Conservation (phyloP, 2,329 filamentous ascomycete species). For the Cordyceps tenuipes region DNA sequence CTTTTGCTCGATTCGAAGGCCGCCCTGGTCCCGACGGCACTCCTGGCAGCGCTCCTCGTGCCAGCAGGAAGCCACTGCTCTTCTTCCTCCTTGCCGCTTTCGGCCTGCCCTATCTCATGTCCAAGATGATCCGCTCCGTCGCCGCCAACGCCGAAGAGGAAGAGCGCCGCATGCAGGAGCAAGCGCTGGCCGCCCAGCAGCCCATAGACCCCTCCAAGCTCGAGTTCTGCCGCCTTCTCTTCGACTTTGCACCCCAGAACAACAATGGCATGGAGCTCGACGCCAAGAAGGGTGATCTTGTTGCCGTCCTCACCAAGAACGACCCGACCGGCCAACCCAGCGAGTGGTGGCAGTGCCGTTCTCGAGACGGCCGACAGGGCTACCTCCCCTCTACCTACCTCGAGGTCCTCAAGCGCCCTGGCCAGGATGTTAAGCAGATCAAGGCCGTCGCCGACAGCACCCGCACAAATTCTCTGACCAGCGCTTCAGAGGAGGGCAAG, state of each 20-base stretch:
- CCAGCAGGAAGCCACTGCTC: constrained; percentile 89
- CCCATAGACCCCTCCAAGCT: constrained; percentile 80
- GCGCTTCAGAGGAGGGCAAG: constrained; percentile 35
- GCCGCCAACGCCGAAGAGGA: constrained; percentile 81
- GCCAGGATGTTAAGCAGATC: constrained; percentile 43
- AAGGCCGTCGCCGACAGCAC: constrained; percentile 40
- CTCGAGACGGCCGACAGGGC: constrained; percentile 80
- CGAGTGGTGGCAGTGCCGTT: constrained; percentile 95
- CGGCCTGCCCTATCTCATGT: constrained; percentile 92
- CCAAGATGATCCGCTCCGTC: constrained; percentile 82
- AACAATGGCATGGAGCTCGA: constrained; percentile 70
- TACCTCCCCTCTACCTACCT: constrained; percentile 90
- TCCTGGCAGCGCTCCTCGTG: constrained; percentile 54
- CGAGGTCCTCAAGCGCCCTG: constrained; percentile 57
- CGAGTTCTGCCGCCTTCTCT: constrained; percentile 91
- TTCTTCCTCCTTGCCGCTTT: constrained; percentile 95
- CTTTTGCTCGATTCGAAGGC: constrained; percentile 84
- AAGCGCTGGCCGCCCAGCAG: constrained; percentile 42
- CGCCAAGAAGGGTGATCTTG: constrained; percentile 90
- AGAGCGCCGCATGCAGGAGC: constrained; percentile 47
- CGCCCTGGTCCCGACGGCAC: constrained; percentile 55
- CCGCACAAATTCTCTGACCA: constrained; percentile 43
- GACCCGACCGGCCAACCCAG: constrained; percentile 87
- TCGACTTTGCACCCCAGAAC: constrained; percentile 82
- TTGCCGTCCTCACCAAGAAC: constrained; percentile 85